Base-by-base conservation (phyloP, 2,329 filamentous ascomycete species). In the Fusarium pseudoanthophilum region DNA sequence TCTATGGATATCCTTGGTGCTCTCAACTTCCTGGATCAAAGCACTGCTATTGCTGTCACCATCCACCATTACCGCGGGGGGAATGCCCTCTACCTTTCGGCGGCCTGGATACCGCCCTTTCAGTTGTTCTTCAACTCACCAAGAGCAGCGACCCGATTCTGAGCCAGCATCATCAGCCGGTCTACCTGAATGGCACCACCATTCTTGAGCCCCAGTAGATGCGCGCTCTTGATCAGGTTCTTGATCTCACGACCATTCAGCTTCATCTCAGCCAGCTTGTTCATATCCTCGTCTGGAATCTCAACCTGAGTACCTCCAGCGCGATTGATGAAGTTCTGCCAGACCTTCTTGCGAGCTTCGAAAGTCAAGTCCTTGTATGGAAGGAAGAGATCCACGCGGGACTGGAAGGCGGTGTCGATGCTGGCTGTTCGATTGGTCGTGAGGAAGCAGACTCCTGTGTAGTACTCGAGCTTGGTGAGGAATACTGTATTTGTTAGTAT, bases 191-290 rank as follows among this genome's bases (percentile, higher is more conserved):
- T 72, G 62, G 77, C 78, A 7, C 76, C 74, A 4, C 77, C 75
- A 30, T 66, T 74, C 73, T 80, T 81, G 30, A 81, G 42, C 2
- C 73, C 75, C 16, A 85, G 80, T 11, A 85, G 56, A 65, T 82
- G 79, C 1, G 81, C 79, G 11, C 80, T 81, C 75, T 84, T 84
- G 71, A 84, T 74, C n/a, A 83, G 55, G 43, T 86, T 87, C 77
- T 87, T 86, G 58, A 87, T 87, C 80, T 87, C 84, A 7, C 85
- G 79, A 0, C 85, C 85, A 57, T 87, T 87, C 24, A 87, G 80
- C 21, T 80, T 73, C 59, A 85, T 77, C 48, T 77, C 60, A 0
- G 84, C 77, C 34, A 87, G 74, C 60, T 83, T 75, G 9, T 81
- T 74, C 4, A 84, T 48, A 1, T 78, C 73, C 7, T 72, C 75